phyloP scores from a whole-genome alignment of 306 rosid genomes.

The Vicia sativa region DNA sequence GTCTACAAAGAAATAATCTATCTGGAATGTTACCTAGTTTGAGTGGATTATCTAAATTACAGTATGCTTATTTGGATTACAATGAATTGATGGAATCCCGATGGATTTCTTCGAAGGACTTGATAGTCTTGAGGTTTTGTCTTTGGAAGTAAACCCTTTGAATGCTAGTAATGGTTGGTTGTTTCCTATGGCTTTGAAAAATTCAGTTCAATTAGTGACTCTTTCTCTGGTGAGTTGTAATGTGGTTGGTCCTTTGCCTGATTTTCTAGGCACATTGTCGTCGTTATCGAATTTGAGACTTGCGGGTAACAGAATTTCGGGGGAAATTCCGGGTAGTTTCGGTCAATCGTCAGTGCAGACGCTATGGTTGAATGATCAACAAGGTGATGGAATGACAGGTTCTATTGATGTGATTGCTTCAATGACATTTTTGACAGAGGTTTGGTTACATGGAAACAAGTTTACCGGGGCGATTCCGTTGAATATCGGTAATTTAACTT shows the following conservation, averaged over 20 bases:
- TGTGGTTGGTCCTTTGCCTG: conserved; percentile 70
- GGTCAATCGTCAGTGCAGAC: conserved; percentile 58
- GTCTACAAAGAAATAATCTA: conserved; percentile 73
- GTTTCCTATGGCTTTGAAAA: conserved; percentile 58
- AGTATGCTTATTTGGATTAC: conserved; percentile 61
- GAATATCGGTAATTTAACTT: conserved; percentile 56
- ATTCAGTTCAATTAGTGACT: conserved; percentile 56
- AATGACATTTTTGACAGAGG: conserved; percentile 59
- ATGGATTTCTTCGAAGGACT: conserved; percentile 73
- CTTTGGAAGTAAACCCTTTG: conserved; percentile 61
- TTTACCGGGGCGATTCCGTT: conserved; percentile 68
- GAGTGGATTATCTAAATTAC: conserved; percentile 67
- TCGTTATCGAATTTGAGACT: conserved; percentile 59
- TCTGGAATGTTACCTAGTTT: conserved; percentile 63
- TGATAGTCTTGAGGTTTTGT: conserved; percentile 48
- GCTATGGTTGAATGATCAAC: conserved; percentile 77
- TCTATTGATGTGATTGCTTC: conserved; percentile 61
- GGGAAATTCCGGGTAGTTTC: conserved; percentile 60
- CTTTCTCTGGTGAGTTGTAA: conserved; percentile 63
- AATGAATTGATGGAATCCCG: conserved; percentile 72
- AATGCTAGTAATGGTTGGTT: conserved; percentile 72
- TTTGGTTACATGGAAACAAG: conserved; percentile 82
- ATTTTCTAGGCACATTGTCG: conserved; percentile 61
- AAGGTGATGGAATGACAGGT: conserved; percentile 62
- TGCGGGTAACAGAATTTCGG: conserved; percentile 54